These are phyloP conservation scores for Lasiodiplodia sp. DNA, from an alignment of 2,329 filamentous ascomycete genomes.

Conservation along the genomic window DNA sequence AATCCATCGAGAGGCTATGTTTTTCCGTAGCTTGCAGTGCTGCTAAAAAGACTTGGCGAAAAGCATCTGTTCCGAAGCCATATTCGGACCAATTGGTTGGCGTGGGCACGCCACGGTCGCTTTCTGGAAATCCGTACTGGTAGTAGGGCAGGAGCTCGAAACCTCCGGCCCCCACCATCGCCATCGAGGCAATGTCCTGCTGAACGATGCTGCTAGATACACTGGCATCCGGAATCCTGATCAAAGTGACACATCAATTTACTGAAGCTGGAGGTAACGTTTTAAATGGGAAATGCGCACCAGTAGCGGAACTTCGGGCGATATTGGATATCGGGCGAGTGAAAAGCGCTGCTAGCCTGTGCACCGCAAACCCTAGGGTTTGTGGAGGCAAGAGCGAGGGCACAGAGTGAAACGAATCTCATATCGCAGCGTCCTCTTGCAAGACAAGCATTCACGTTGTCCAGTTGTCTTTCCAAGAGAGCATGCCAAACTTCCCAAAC, in stretches of 20 bases:
- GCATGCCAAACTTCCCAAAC: too few species aligned
- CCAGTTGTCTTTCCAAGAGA: too few species aligned
- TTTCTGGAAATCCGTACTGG: conserved; percentile 33
- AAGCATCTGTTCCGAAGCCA: conserved; percentile 51
- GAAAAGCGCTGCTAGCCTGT: too few species aligned
- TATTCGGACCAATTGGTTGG: conserved; percentile 49
- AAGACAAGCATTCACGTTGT: too few species aligned
- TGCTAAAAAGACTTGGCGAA: conserved; percentile 39
- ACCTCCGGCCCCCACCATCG: conserved; percentile 33
- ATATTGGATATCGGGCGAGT: conserved; percentile 19
- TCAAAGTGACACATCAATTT: not conserved
- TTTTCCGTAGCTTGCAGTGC: conserved; percentile 46
- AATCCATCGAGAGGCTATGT: conserved; percentile 53
- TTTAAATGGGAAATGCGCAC: conserved; percentile 16
- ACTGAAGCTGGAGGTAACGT: not conserved
- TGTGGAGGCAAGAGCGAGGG: too few species aligned
- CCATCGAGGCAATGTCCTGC: conserved; percentile 32
- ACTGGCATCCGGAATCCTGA: conserved; percentile 36
- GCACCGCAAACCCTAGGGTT: too few species aligned
- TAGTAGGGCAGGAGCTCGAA: conserved; percentile 37
- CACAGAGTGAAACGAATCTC: too few species aligned
- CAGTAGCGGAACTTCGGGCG: conserved; percentile 38
- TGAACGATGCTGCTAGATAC: conserved; percentile 29
- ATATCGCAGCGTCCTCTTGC: too few species aligned
- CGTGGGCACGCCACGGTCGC: conserved; percentile 28